These are phyloP conservation scores for Diatrype stigma DNA, from an alignment of 2,329 filamentous ascomycete genomes.

Conservation along the genomic window DNA sequence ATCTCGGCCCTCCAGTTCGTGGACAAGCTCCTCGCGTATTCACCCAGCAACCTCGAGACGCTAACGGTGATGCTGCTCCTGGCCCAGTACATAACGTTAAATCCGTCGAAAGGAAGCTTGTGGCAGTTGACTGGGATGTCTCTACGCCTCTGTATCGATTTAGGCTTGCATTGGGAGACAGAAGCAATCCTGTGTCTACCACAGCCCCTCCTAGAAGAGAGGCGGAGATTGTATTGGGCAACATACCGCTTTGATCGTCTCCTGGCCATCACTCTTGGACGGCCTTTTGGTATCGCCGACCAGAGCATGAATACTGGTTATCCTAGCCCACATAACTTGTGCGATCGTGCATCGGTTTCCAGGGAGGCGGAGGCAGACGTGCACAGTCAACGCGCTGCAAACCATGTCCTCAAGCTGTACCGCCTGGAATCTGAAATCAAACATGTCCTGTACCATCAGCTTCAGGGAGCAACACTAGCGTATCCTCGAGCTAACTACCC, in stretches of 20 bases:
- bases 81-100: constrained; percentile 28
- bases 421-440: constrained; percentile 31
- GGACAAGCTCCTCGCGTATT: constrained; percentile 26
- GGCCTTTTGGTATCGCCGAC: constrained; percentile 26
- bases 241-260: constrained; percentile 25
- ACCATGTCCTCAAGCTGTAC: constrained; percentile 25
- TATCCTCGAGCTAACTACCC: constrained; percentile 25
- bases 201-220: constrained; percentile 18
- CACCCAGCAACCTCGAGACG: constrained; percentile 28
- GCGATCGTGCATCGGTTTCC: not conserved
- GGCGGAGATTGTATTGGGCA: constrained; percentile 22
- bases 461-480: constrained; percentile 20
- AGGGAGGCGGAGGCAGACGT: constrained; percentile 5
- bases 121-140: constrained; percentile 32
- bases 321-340: constrained; percentile 17
- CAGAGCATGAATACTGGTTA: constrained; percentile 19
- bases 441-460: constrained; percentile 27
- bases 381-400: constrained; percentile 22
- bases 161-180: constrained; percentile 30
- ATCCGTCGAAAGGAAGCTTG: constrained; percentile 27
- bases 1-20: constrained; percentile 25
- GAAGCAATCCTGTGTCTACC: constrained; percentile 16
- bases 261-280: constrained; percentile 23
- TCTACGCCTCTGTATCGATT: constrained; percentile 27
- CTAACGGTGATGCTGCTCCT: constrained; percentile 27